These are phyloP conservation scores for Trametes hirsuta DNA, from an alignment of 1,284 basidiomycete genomes.

Conservation along the genomic window DNA sequence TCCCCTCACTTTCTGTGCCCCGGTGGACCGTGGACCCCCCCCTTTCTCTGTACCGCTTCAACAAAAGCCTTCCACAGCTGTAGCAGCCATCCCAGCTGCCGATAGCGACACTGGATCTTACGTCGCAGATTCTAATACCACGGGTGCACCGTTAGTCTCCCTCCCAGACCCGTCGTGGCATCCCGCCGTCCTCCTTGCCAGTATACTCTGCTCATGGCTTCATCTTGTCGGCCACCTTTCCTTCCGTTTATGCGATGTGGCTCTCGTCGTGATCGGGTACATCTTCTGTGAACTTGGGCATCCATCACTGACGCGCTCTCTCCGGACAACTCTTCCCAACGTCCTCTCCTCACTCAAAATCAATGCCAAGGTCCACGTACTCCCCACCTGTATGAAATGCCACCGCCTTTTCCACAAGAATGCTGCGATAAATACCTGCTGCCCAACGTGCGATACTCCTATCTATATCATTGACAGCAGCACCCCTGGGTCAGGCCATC, in stretches of 20 bases:
- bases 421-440: neutral
- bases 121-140: too few species aligned
- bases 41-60: too few species aligned
- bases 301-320: neutral
- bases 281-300: slow-evolving; percentile 1
- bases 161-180: too few species aligned
- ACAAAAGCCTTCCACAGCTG: too few species aligned
- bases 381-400: slow-evolving; percentile 17
- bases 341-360: slow-evolving; percentile 1
- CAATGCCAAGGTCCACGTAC: slow-evolving; percentile 1
- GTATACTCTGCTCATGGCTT: slow-evolving; percentile 18
- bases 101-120: too few species aligned
- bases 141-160: too few species aligned
- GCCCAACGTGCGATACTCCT: neutral
- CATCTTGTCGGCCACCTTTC: slow-evolving; percentile 19
- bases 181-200: slow-evolving; percentile 5
- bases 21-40: too few species aligned
- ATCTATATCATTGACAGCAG: neutral
- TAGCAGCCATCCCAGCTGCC: too few species aligned
- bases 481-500: neutral
- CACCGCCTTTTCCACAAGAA: slow-evolving; percentile 8
- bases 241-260: slow-evolving; percentile 14
- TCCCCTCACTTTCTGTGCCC: too few species aligned
- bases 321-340: slow-evolving; percentile 1
- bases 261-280: neutral